Conservation (phyloP, 108 stramenopile species). For the Cyclostephanos invisitatus region DNA sequence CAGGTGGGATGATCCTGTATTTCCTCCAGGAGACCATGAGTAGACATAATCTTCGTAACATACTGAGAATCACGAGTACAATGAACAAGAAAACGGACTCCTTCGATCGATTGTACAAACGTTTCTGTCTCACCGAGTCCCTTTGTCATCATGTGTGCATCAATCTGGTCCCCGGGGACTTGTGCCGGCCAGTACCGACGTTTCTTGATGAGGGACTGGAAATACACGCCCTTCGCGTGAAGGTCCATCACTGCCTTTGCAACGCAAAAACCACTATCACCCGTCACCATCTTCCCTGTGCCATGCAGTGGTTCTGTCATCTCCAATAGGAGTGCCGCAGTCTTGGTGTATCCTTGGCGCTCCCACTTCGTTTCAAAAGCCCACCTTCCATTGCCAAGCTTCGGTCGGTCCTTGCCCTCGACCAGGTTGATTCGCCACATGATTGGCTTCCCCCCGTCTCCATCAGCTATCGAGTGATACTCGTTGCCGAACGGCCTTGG, state of each 20-base stretch:
- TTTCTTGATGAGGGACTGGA: slow-evolving; percentile 11
- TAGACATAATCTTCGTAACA: no score
- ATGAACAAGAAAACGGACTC: no score
- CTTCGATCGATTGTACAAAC: no score
- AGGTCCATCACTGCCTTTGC: slow-evolving; percentile 5
- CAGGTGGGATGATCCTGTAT: no score
- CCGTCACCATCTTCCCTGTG: slow-evolving; percentile 16
- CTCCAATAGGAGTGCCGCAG: slow-evolving; percentile 5
- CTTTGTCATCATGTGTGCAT: no score
- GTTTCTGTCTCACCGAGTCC: no score
- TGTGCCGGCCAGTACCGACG: slow-evolving; percentile 11
- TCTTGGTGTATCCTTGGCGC: not conserved
- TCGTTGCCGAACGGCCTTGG: slow-evolving; percentile 21
- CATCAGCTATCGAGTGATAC: slow-evolving; percentile 27
- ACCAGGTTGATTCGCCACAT: not conserved
- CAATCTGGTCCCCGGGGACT: slow-evolving; percentile 11
- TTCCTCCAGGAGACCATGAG: no score
- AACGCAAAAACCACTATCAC: slow-evolving; percentile 28
- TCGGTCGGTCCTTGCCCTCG: slow-evolving; percentile 16
- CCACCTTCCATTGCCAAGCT: not conserved
- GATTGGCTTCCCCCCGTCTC: slow-evolving; percentile 15
- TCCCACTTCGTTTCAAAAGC: slow-evolving; percentile 13
- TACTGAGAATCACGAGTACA: no score
- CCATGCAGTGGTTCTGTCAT: slow-evolving; percentile 24
- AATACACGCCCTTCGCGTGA: slow-evolving; percentile 13